Conservation (phyloP, 306 rosid species). For the Begonia peltatifolia region DNA sequence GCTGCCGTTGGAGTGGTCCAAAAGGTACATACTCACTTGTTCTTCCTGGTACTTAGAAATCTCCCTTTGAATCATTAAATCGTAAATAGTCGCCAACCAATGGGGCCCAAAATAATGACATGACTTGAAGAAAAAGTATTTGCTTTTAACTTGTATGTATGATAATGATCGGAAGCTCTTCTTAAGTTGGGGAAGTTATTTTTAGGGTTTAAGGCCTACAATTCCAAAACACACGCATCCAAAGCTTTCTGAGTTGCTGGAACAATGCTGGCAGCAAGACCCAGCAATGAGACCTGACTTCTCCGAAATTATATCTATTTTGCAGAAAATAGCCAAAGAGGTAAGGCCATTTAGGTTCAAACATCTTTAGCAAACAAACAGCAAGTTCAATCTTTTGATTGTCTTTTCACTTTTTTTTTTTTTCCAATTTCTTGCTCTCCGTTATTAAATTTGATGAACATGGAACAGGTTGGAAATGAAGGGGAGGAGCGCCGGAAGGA, state of each 20-base stretch:
- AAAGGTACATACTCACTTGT: conserved; percentile 25
- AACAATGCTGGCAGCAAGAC: conserved; percentile 88
- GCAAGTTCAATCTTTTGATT: too few relatives aligned
- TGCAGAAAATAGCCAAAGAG: conserved; percentile 58
- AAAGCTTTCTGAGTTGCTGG: conserved; percentile 65
- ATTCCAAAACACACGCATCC: conserved; percentile 79
- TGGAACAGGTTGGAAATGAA: conserved; percentile 48
- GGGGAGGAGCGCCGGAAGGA: conserved; percentile 58
- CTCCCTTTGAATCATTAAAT: too few relatives aligned
- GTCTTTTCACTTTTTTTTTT: too few relatives aligned
- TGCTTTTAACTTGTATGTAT: too few relatives aligned
- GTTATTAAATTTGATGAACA: background rate
- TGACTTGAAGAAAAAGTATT: too few relatives aligned
- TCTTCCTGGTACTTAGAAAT: too few relatives aligned
- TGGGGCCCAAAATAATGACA: too few relatives aligned
- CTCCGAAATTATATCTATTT: conserved; percentile 51
- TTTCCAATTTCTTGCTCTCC: background rate
- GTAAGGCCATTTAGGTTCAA: conserved; percentile 13
- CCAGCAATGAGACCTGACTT: conserved; percentile 73
- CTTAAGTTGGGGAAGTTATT: background rate
- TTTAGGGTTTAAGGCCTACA: conserved; percentile 74
- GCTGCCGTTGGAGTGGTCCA: conserved; percentile 93
- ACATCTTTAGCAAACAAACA: too few relatives aligned
- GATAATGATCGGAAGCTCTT: background rate
- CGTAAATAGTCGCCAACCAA: background rate